Percentiles rank a stretch among this genome's conserved stretches.
Conservation (phyloP, 129 eudicot genomes). For the Helianthus tuberosus region DNA sequence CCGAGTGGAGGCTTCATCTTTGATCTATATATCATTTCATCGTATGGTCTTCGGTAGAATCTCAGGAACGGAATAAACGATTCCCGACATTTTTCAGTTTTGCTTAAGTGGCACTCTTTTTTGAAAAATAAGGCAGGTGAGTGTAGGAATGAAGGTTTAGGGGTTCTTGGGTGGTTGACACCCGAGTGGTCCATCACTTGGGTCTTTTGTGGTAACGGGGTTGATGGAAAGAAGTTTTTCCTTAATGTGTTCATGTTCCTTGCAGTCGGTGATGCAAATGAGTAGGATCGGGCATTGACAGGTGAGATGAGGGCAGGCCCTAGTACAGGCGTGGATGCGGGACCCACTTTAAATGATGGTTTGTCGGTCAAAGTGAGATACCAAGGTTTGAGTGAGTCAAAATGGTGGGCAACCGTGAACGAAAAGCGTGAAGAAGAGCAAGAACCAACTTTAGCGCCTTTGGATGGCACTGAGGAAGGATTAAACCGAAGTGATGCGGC, state of each 20-base stretch:
- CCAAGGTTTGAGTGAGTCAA: constrained; percentile 97
- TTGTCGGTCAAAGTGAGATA: constrained; percentile 71
- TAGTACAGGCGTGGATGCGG: constrained; percentile 44
- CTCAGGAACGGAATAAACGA: constrained; percentile 61
- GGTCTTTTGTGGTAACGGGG: constrained; percentile 89
- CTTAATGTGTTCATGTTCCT: constrained; percentile 32
- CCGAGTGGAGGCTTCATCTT: constrained; percentile 98
- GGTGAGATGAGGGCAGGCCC: constrained; percentile 79
- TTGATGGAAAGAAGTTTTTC: constrained; percentile 80
- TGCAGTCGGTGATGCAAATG: constrained; percentile 69
- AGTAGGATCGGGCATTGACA: constrained; percentile 70
- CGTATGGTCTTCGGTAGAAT: constrained; percentile 88
- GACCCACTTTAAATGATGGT: constrained; percentile 79
- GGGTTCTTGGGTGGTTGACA: constrained; percentile 76
- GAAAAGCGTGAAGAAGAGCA: constrained; percentile 87
- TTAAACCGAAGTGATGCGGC: constrained; percentile 81
- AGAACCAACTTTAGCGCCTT: constrained; percentile 56
- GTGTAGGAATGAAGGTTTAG: constrained; percentile 81
- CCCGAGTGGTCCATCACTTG: constrained; percentile 60
- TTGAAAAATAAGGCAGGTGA: constrained; percentile 81
- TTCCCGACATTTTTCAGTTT: constrained; percentile 61
- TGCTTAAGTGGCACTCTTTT: constrained; percentile 60
- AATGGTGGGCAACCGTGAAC: constrained; percentile 80
- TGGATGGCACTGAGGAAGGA: constrained; percentile 55
- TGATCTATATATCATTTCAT: constrained; percentile 89